A percentile compares a stretch with the other conserved stretches of the same genome.
These are phyloP conservation scores for Fimicolochytrium jonesii DNA, from an alignment of 192 early-diverging fungal species.

Conservation along the genomic window DNA sequence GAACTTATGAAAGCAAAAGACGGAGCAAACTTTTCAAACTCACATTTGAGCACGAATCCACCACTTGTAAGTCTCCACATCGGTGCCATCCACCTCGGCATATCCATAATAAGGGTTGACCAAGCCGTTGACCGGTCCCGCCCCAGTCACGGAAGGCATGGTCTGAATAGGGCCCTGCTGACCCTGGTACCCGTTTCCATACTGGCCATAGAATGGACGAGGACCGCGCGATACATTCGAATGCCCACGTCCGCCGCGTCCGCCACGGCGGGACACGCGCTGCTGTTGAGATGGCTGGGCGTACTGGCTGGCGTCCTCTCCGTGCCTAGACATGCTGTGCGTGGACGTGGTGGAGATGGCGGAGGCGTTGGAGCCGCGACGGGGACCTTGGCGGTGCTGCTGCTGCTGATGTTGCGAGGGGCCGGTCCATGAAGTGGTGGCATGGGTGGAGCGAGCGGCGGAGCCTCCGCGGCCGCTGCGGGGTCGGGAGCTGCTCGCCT, in stretches of 20 bases:
- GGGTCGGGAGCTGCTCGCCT: too few relatives aligned
- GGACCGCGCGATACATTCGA: background rate
- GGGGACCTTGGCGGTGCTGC: background rate
- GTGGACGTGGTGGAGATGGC: slow-evolving; percentile 6
- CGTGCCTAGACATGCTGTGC: background rate
- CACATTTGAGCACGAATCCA: slow-evolving; percentile 47
- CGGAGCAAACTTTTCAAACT: background rate
- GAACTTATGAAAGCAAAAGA: slow-evolving; percentile 30
- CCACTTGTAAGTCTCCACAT: slow-evolving; percentile 35
- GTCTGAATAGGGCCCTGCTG: too few relatives aligned
- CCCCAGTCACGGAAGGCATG: too few relatives aligned
- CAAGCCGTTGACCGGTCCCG: too few relatives aligned
- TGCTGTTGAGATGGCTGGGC: slow-evolving; percentile 2
- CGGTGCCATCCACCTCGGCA: slow-evolving; percentile 21
- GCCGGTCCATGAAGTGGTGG: too few relatives aligned
- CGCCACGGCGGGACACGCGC: slow-evolving; percentile 16
- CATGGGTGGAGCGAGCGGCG: too few relatives aligned
- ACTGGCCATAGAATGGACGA: slow-evolving; percentile 5
- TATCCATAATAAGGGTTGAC: slow-evolving; percentile 19
- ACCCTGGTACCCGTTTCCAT: background rate
- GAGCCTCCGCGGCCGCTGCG: too few relatives aligned
- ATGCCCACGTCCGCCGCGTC: slow-evolving; percentile 13
- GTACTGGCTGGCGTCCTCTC: background rate
- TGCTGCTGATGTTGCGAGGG: too few relatives aligned
- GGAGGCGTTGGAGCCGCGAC: slow-evolving; percentile 18